Percentiles rank a stretch among this genome's conserved stretches.
Evolutionary conservation across 2,329 filamentous ascomycete genomes (phyloP).

Genomic region (Aspergillus sp.): DNA sequence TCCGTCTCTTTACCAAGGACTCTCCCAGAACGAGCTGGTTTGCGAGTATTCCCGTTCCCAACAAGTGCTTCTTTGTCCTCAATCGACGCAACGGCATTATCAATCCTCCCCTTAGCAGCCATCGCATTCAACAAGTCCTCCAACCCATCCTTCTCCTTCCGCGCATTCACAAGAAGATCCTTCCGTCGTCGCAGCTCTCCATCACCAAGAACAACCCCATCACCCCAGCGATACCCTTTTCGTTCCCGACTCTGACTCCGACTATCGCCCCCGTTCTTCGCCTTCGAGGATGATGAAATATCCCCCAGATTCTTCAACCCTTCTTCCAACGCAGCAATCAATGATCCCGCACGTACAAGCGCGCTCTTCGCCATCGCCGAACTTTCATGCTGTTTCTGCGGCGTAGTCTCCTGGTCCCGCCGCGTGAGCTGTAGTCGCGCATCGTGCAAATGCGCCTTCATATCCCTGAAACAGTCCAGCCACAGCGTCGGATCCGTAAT

Average conservation of each 20-base stretch:
- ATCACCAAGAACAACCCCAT: conserved; percentile 45
- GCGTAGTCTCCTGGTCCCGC: conserved; percentile 52
- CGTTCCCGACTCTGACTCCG: background rate
- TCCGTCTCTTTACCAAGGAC: conserved; percentile 53
- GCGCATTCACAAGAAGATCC: conserved; percentile 51
- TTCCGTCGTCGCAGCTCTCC: conserved; percentile 54
- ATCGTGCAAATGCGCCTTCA: conserved; percentile 56
- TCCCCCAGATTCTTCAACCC: conserved; percentile 41
- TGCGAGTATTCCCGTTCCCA: conserved; percentile 13
- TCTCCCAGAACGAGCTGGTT: conserved; percentile 40
- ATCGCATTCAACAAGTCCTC: conserved; percentile 55
- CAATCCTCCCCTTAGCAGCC: conserved; percentile 44
- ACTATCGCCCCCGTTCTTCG: background rate
- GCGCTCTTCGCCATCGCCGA: conserved; percentile 55
- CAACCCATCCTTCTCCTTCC: conserved; percentile 57
- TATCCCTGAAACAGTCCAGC: conserved; percentile 55
- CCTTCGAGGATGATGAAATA: conserved; percentile 39
- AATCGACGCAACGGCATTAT: conserved; percentile 41
- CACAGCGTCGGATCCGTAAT: conserved; percentile 52
- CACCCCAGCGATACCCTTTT: conserved; percentile 23
- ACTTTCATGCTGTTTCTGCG: conserved; percentile 57
- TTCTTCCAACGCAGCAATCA: conserved; percentile 52
- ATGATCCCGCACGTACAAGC: conserved; percentile 50
- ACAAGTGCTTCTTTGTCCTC: conserved; percentile 41
- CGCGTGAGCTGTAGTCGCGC: conserved; percentile 53